Base-by-base conservation (phyloP, 345 rosid species). In the Trapa incisa region DNA sequence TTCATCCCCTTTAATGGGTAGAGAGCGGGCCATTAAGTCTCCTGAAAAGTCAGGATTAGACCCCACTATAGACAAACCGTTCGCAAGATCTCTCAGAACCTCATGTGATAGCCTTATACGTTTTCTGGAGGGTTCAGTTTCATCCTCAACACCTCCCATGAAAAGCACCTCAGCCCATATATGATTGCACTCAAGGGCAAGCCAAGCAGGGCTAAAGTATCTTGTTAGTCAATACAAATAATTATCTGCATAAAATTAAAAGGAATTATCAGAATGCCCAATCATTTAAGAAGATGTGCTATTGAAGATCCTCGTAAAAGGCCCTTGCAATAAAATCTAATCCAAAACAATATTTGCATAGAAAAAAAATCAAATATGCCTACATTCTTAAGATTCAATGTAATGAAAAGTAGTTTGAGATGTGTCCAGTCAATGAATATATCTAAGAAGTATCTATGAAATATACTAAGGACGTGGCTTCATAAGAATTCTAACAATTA, bases 81-180 rank as follows among this genome's bases (percentile, higher is more conserved):
- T 81, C 14, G 84, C 68, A 75, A 74, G 73, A 66, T 71, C 78
- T 73, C 74, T 77, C 72, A 76, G 52, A 56, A 74, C 78, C 68
- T 73, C 75, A 52, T 78, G 71, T 48, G 84, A 77, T 50, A 84
- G 45, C 76, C 80, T 84, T 82, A 79, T 74, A 62, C 84, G 85
- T 71, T 84, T 84, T 75, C 77, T 77, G 76, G 84, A 83, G 75
- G 84, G 88, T 78, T 81, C 85, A 71, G 53, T 72, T 33, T 81
- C 82, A 79, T 84, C 88, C 80, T 76, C 82, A 77, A 76, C 80
- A 80, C 85, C 85, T 84, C 85, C 85, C 88, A 81, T 84, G 85
- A 81, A 84, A 81, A 71, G 76, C 78, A 74, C 80, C 80, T 84
- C 83, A 84, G 84, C 88, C 88, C 88, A 84, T 84, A 84, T 74